Evolutionary conservation across 495 filamentous ascomycete genomes (phyloP), one percentile per base, ranked within the genome.

Genomic region (Hypoxylon fuscum): DNA sequence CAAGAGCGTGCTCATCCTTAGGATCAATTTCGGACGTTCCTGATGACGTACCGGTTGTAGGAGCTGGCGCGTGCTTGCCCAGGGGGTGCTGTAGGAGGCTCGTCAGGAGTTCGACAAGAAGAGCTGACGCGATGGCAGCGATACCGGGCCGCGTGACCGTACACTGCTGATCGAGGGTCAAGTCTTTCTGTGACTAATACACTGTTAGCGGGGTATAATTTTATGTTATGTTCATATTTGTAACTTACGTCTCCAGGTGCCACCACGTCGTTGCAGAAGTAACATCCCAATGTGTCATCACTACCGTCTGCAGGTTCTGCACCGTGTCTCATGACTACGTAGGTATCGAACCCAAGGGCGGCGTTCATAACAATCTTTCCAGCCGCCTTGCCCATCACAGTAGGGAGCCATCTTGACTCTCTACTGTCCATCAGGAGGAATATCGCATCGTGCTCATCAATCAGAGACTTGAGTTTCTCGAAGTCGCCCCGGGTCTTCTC

Each of bases 221-320:
- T n/a, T n/a, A n/a, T n/a, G n/a, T n/a, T 41, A 54, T 29, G 17
- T 25, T 11, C 7, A 29, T 27, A 40, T 15, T 18, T 25, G 11
- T 34, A 56, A 82, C 90, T 86, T 81, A 96, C 93, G 77, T 98
- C 93, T 62, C 88, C 89, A 22, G 95, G 95, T 38, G 92, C 91
- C 25, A 98, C 95, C 38, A 98, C 94, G 72, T 98, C 95, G 69
- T 96, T 97, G 77, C 95, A 98, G 73, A 97, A 98, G 71, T 98
- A 98, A 68, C 95, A 98, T 9, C 95, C 95, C 21, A 97, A 81
- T 55, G 92, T 88, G 20, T 85, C 79, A 40, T 79, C 68, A 31
- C 72, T 76, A 20, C 79, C 86, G 15, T 82, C 80, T 20, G 69
- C 68, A 12, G 74, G 75, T 20, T 76, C 68, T 11, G 90, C 75